Evolutionary conservation across 2,329 filamentous ascomycete genomes (phyloP).

Genomic region (Xylariaceae sp.): DNA sequence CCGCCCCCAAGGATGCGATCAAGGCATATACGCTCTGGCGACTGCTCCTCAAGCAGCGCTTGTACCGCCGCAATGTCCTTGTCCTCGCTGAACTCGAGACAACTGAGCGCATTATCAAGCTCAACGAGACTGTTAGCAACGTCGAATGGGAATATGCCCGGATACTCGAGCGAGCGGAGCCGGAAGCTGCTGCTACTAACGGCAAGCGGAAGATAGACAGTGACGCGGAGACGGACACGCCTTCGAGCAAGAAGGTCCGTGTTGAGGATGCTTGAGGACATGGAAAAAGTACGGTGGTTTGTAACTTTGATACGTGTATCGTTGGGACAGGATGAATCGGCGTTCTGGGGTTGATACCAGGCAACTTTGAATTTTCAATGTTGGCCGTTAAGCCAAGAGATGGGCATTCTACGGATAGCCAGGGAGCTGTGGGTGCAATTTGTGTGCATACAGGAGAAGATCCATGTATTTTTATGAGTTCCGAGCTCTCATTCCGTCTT

Average conservation of each 20-base stretch:
- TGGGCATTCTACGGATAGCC: no score
- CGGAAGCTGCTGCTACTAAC: constrained; percentile 24
- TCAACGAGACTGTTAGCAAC: constrained; percentile 63
- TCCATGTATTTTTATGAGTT: no score
- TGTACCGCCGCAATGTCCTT: constrained; percentile 73
- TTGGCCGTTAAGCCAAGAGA: background rate
- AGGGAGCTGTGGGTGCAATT: no score
- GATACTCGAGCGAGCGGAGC: constrained; percentile 44
- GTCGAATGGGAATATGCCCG: constrained; percentile 72
- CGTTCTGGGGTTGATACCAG: constrained; percentile 7
- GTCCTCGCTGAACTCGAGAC: constrained; percentile 65
- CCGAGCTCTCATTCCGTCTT: no score
- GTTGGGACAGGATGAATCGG: no score
- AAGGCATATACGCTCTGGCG: constrained; percentile 68
- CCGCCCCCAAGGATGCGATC: constrained; percentile 48
- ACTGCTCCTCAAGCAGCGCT: constrained; percentile 69
- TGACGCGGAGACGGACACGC: constrained; percentile 20
- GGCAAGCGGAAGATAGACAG: constrained; percentile 46
- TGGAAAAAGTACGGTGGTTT: background rate
- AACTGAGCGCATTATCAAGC: constrained; percentile 65
- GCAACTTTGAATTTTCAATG: no score
- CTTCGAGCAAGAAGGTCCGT: constrained; percentile 44
- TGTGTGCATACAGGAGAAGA: no score
- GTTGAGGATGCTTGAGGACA: constrained; percentile 29
- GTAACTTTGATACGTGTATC: no score